phyloP scores from a whole-genome alignment of 108 stramenopile genomes.

The Schizochytrium sp. region DNA sequence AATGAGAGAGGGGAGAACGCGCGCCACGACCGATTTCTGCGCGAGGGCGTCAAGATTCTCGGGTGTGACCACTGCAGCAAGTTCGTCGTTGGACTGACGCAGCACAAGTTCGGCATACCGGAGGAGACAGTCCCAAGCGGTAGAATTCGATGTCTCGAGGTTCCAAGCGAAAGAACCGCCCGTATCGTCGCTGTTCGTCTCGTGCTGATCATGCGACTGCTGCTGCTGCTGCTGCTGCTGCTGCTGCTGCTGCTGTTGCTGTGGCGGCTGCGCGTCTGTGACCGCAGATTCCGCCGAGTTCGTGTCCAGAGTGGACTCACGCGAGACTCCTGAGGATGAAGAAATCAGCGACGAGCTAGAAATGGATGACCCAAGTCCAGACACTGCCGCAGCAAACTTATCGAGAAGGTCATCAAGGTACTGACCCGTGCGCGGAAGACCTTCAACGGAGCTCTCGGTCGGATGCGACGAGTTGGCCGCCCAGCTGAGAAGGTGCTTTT shows the following conservation, averaged over 20 bases:
- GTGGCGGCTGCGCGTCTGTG: too few species aligned
- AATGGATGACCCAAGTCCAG: too few species aligned
- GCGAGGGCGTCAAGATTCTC: constrained; percentile 15
- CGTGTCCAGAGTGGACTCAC: too few species aligned
- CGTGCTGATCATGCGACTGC: neutral
- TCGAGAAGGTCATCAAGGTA: neutral
- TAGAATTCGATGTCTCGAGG: neutral
- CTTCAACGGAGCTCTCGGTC: neutral
- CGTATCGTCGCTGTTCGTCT: neutral
- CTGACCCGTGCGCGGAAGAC: neutral
- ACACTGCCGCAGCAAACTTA: neutral
- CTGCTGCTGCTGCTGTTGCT: too few species aligned
- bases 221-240: too few species aligned
- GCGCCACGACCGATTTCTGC: constrained; percentile 25
- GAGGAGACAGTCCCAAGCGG: constrained; percentile 34
- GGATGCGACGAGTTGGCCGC: constrained; percentile 23
- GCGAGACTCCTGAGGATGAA: too few species aligned
- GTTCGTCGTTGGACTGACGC: constrained; percentile 23
- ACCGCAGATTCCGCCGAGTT: too few species aligned
- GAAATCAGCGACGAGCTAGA: too few species aligned
- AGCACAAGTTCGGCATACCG: constrained; percentile 32
- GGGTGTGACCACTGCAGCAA: constrained; percentile 10
- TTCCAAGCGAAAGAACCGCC: neutral
- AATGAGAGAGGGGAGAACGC: constrained; percentile 23
- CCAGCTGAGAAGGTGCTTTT: constrained; percentile 36